phyloP scores from a whole-genome alignment of 192 early-diverging fungal genomes.

The Chytriomyces sp. region DNA sequence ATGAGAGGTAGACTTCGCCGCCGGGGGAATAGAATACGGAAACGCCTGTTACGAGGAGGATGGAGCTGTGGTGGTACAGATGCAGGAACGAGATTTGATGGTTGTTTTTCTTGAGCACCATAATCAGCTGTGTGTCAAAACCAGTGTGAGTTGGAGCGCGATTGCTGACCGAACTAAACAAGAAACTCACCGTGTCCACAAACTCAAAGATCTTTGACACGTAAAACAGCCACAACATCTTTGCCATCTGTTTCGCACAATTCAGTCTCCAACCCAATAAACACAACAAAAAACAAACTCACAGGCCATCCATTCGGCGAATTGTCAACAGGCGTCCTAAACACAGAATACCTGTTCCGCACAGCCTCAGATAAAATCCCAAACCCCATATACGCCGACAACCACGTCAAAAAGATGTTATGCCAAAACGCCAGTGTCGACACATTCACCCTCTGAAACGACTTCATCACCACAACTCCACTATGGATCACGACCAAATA shows the following conservation, averaged over 20 bases:
- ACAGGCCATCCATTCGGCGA: slow-evolving; percentile 47
- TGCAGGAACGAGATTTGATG: slow-evolving; percentile 71
- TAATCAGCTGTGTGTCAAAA: slow-evolving; percentile 50
- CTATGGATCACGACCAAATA: slow-evolving; percentile 56
- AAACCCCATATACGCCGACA: slow-evolving; percentile 64
- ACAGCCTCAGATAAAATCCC: slow-evolving; percentile 56
- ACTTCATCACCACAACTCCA: slow-evolving; percentile 59
- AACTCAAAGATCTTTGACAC: slow-evolving; percentile 69
- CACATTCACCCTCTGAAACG: slow-evolving; percentile 52
- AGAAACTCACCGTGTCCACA: slow-evolving; percentile 55
- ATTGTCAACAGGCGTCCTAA: slow-evolving; percentile 60
- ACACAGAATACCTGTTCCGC: slow-evolving; percentile 50
- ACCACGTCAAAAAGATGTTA: slow-evolving; percentile 59
- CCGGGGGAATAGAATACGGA: slow-evolving; percentile 58
- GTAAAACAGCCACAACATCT: slow-evolving; percentile 70
- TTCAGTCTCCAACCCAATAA: neutral
- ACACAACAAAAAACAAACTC: neutral
- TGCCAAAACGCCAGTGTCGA: slow-evolving; percentile 58
- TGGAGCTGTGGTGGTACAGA: slow-evolving; percentile 70
- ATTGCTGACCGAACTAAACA: neutral
- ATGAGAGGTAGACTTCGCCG: slow-evolving; percentile 64
- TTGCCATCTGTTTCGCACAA: slow-evolving; percentile 57
- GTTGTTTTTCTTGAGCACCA: slow-evolving; percentile 73
- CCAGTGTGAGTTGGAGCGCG: too few species aligned
- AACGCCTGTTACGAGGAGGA: slow-evolving; percentile 51